A percentile compares a stretch with the other conserved stretches of the same genome.
phyloP scores from a whole-genome alignment of 257 asterid species.

The Handroanthus guayacan region DNA sequence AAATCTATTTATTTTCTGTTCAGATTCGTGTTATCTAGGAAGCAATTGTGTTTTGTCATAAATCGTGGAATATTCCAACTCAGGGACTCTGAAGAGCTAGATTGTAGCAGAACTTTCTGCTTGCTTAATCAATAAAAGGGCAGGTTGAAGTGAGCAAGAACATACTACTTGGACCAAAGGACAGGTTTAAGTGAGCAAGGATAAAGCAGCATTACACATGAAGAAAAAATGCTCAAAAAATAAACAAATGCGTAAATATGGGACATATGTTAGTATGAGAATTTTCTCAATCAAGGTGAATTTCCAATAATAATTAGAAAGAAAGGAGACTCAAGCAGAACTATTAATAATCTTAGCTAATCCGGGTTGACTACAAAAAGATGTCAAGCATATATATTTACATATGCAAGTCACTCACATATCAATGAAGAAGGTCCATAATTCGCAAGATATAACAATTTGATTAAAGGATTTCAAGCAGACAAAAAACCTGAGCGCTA shows the following conservation, averaged over 20 bases:
- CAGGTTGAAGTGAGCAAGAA: not conserved
- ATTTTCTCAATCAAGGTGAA: not conserved
- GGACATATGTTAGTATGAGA: not conserved
- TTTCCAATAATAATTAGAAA: not conserved
- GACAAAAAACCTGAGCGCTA: constrained; percentile 64
- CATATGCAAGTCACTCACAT: not conserved
- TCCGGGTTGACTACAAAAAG: not conserved
- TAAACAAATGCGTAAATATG: not conserved
- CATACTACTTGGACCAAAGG: not conserved
- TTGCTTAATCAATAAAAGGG: not conserved
- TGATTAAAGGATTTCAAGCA: not conserved
- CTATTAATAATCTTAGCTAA: not conserved
- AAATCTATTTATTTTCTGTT: no score
- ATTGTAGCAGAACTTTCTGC: not conserved
- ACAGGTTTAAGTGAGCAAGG: not conserved
- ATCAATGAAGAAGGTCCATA: not conserved
- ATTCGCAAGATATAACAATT: not conserved
- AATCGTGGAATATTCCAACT: not conserved
- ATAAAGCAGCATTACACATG: not conserved
- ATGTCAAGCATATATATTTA: constrained; percentile 10
- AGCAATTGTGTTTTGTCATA: not conserved
- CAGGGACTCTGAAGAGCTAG: not conserved
- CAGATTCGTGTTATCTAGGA: no score
- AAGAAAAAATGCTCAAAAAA: not conserved
- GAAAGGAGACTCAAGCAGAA: constrained; percentile 3